Evolutionary conservation across 1,284 basidiomycete genomes (phyloP).

Genomic region (Moniliella sp.): DNA sequence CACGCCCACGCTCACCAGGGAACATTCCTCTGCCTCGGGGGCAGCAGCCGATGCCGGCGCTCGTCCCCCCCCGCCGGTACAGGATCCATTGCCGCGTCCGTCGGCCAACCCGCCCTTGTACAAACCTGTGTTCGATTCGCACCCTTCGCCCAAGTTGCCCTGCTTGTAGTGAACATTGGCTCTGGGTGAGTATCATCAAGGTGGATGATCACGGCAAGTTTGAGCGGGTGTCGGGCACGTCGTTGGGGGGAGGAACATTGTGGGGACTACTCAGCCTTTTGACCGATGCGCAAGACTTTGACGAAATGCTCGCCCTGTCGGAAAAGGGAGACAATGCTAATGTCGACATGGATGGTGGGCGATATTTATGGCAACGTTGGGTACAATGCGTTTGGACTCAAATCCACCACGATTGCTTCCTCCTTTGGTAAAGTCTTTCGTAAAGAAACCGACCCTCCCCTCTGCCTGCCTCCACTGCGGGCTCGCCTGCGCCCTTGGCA

Average conservation of each 20-base stretch:
- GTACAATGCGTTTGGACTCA: conserved; percentile 46
- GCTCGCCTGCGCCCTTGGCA: too few species aligned
- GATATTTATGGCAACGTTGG: conserved; percentile 95
- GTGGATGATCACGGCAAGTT: conserved; percentile 82
- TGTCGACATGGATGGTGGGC: conserved; percentile 95
- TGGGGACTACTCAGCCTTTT: conserved; percentile 87
- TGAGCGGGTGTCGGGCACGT: conserved; percentile 90
- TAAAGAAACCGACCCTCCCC: too few species aligned
- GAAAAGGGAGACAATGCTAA: conserved; percentile 77
- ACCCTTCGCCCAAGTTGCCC: conserved; percentile 57
- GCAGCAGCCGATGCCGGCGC: not conserved
- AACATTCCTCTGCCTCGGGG: too few species aligned
- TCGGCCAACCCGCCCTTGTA: conserved; percentile 76
- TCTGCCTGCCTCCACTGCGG: too few species aligned
- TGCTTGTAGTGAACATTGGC: conserved; percentile 94
- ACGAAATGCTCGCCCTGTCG: conserved; percentile 87
- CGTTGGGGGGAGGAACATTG: conserved; percentile 86
- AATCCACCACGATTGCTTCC: conserved; percentile 89
- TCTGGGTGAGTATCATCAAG: conserved; percentile 94
- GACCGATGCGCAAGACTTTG: conserved; percentile 84
- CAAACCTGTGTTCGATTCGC: conserved; percentile 58
- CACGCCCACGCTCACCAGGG: not conserved
- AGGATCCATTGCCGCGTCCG: conserved; percentile 51
- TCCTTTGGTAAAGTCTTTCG: conserved; percentile 97
- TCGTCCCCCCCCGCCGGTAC: not conserved